Conservation (phyloP, 768 basidiomycete genomes). For the Fomitopsis pulvina region DNA sequence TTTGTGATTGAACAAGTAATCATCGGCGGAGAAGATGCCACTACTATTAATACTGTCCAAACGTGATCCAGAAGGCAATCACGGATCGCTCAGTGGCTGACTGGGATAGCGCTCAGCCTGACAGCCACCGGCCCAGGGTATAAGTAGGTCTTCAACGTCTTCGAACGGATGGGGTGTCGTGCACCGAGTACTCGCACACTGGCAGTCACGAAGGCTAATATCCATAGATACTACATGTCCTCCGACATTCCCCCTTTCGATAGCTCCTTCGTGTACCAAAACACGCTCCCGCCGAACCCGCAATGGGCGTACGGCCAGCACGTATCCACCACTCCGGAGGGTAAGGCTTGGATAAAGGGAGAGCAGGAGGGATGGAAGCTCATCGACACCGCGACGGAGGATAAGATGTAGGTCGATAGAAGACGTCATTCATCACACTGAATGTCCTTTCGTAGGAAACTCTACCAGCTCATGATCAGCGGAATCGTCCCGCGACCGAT, state of each 20-base stretch:
- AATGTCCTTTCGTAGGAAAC: neutral
- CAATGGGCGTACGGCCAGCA: constrained; percentile 26
- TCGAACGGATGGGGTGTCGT: too few species aligned
- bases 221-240: too few species aligned
- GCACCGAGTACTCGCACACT: too few species aligned
- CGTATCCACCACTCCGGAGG: constrained; percentile 22
- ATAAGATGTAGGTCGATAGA: constrained; percentile 17
- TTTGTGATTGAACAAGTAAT: too few species aligned
- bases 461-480: constrained; percentile 31
- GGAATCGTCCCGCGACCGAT: constrained; percentile 38
- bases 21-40: too few species aligned
- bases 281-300: constrained; percentile 26
- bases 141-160: too few species aligned
- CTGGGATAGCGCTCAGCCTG: too few species aligned
- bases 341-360: constrained; percentile 28
- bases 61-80: too few species aligned
- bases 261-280: constrained; percentile 10
- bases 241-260: constrained; percentile 18
- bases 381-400: constrained; percentile 25
- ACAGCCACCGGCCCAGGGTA: too few species aligned
- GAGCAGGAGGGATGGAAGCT: constrained; percentile 30
- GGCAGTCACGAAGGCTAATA: too few species aligned
- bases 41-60: too few species aligned
- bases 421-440: neutral
- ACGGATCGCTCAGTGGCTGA: too few species aligned